Base-by-base conservation (phyloP, 768 basidiomycete genomes). In the Tylopilus rubrobrunneus region DNA sequence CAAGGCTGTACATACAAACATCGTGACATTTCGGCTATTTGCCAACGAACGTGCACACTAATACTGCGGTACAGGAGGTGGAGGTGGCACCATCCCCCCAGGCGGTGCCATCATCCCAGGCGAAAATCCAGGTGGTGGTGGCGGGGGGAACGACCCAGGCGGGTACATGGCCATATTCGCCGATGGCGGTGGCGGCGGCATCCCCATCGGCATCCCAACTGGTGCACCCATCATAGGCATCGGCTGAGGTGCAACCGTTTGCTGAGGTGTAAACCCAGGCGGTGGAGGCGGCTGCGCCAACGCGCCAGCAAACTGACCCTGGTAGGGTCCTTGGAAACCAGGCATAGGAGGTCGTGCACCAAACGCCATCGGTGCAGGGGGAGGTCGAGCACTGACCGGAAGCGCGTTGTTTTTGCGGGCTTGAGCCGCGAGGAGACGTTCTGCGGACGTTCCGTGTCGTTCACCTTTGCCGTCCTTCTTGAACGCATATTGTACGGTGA, bases 381-480 rank as follows among this genome's bases (percentile, higher is more conserved):
- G 87, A 1, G 90, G 89, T 1, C 90, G 83, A 12, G 85, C 79
- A 46, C 81, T 78, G 54, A 89, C 82, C 6, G 92, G 92, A 5
- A 94, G 75, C 3, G 91, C 92, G 60, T 95, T 94, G 73, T 96
- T 94, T 74, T 96, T 97, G 60, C 92, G 83, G 45, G 96, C 97
- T 70, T 98, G 95, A 2, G 93, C 85, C 3, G 95, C 94, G 62
- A 99, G 82, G 33, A 98, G 83, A 53, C 97, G 86, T 73, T 99
- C 97, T n/a, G 97, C 95, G 15, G 89, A 78, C 11, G 96, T 97
- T 28, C 97, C 97, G 65, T 98, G 97, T 5, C 97, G 83, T 71
- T 99, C 97, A 53, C 96, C 96, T 67, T 98, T 96, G 42, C 92
- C 94, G 65, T 98, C 97, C 74, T 98, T 98, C 75, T 99, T 98